Base-by-base conservation (phyloP, 2,329 filamentous ascomycete species). In the Diplodia sapinea region DNA sequence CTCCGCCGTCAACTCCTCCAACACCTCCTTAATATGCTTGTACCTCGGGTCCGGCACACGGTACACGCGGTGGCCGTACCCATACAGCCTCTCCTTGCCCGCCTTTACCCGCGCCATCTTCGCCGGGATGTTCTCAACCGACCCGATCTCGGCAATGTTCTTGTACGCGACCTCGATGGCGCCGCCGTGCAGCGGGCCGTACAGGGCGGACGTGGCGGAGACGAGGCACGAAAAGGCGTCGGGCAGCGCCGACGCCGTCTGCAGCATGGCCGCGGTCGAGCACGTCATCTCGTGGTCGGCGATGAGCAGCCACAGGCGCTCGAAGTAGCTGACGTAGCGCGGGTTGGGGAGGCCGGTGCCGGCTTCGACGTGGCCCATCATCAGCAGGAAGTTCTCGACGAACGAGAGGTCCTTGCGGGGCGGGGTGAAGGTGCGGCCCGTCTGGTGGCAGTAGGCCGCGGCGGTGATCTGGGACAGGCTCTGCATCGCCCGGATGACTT, bases 251-350 rank as follows among this genome's bases (percentile, higher is more conserved):
- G 82, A 85, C 8, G 86, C 85, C 23, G 87, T 84, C 67, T 87
- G 84, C 17, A 88, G 76, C 38, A 86, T 81, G 1, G 85, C 84
- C 1, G 86, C 85, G 0, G 85, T 87, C 1, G 84, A 85, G 72
- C 84, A 83, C 70, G 87, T 86, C 74, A 88, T 84, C 69, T 87
- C 86, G 72, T 88, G 86, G 70, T 88, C 86, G 2, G 84, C 83
- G 70, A 86, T 84, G 29, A 88, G 80, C 65, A 87, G 83, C 71
- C 85, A 85, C 2, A 88, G 79, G 6, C 81, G 80, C 65, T 87
- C 83, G 17, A 87, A 76, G n/a, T 81, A 81, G 70, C 80, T 81
- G 59, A 82, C 83, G 8, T 87, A 75, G 4, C 82, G 80, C 0
- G 82, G 80, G 68, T 86, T 82, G 0, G 85, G 84, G 20, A 75